phyloP scores from a whole-genome alignment of 352 stramenopile genomes.

The Globisporangium acanthophoron region DNA sequence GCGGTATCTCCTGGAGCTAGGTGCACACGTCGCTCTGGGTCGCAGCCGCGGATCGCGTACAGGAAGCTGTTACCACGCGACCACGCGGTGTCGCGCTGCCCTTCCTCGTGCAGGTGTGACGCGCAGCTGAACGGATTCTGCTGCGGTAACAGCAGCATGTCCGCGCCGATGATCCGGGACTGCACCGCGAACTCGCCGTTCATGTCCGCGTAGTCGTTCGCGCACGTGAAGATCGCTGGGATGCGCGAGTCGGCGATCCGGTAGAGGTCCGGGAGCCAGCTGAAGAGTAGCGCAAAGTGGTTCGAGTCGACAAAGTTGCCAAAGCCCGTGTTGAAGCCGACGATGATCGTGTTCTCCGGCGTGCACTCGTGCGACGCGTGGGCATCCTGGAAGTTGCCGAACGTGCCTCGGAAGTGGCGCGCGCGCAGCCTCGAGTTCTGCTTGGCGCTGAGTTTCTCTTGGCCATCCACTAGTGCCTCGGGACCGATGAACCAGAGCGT shows the following conservation, averaged over 20 bases:
- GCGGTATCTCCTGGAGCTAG: constrained; percentile 21
- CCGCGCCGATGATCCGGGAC: constrained; percentile 49
- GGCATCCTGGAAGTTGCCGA: constrained; percentile 37
- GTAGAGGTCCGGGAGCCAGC: constrained; percentile 64
- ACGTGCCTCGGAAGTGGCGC: constrained; percentile 40
- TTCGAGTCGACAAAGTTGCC: constrained; percentile 68
- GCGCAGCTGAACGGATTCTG: constrained; percentile 72
- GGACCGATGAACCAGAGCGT: constrained; percentile 62
- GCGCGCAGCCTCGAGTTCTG: constrained; percentile 20
- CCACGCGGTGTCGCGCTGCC: constrained; percentile 52
- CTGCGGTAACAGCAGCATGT: constrained; percentile 56
- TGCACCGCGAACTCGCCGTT: constrained; percentile 75
- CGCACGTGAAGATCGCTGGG: constrained; percentile 64
- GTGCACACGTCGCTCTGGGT: constrained; percentile 21
- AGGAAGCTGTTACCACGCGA: constrained; percentile 68
- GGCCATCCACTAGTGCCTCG: constrained; percentile 25
- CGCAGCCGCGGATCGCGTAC: constrained; percentile 44
- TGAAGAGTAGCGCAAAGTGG: constrained; percentile 49
- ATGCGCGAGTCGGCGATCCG: constrained; percentile 45
- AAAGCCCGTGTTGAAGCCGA: constrained; percentile 77
- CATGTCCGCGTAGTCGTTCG: constrained; percentile 76
- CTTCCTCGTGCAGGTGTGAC: constrained; percentile 70
- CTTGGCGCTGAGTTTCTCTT: constrained; percentile 6
- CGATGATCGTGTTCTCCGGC: constrained; percentile 37
- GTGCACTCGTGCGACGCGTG: constrained; percentile 25